Base-by-base conservation (phyloP, 768 basidiomycete species). In the Hirschioporus abietinus region DNA sequence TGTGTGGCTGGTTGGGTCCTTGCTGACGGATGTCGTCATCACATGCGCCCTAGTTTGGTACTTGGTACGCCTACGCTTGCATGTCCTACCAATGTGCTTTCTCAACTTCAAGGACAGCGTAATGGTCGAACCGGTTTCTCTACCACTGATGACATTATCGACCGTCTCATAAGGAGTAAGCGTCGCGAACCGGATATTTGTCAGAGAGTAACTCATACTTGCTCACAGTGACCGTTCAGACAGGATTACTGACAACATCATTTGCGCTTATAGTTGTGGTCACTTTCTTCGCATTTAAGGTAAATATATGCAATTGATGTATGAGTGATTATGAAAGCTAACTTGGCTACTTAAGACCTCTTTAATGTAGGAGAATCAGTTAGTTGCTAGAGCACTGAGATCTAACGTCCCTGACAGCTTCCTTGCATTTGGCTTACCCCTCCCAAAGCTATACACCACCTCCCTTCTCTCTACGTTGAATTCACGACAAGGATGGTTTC, bases 1-100 rank as follows among this genome's bases (percentile, higher is more conserved):
- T 36, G 69, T 80, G 35, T 84, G 83, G 83, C 73, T 84, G 5
- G 78, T 76, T 0, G 74, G 77, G 34, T 80, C 80, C 6, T 76
- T 77, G 12, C 69, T 77, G 12, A 78, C 78, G 7, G 83, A 84
- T 66, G 68, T 81, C 24, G 58, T 77, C 2, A 84, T 85, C 57
- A 83, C 83, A 0, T 65, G 71, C 24, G 76, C 79, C 1, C 72
- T 85, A 10, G 82, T 83, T 5, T 77, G 74, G 75, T 77, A 79
- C 68, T 70, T 85, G 71, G 83, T 84, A 63, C 65, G 79, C 72
- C 5, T 18, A 26, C n/a, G n/a, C n/a, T n/a, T n/a, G n/a, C n/a
- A n/a, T n/a, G n/a, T n/a, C n/a, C n/a, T n/a, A n/a, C n/a, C n/a
- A n/a, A n/a, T n/a, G n/a, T n/a, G n/a, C n/a, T n/a, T n/a, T n/a